Evolutionary conservation across 345 rosid genomes (phyloP).

Genomic region (Atalantia buxifolia): DNA sequence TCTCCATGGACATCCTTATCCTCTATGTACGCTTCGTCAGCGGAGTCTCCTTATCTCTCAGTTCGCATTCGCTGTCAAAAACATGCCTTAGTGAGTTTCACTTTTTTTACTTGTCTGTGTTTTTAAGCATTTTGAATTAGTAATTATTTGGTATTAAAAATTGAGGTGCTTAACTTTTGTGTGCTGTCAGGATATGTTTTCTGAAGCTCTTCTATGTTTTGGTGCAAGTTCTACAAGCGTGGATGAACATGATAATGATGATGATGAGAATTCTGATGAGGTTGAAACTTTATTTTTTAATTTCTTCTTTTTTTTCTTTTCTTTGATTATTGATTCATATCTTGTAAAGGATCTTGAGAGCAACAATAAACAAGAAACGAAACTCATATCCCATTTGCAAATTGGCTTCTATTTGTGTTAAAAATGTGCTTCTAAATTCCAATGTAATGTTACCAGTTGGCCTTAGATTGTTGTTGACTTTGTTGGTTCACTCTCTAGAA

Average conservation of each 20-base stretch:
- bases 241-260: constrained; percentile 50
- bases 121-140: neutral
- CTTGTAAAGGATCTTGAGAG: neutral
- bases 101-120: neutral
- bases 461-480: too few relatives aligned
- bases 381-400: neutral
- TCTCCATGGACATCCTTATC: constrained; percentile 12
- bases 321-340: neutral
- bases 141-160: too few relatives aligned
- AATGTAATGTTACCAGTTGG: too few relatives aligned
- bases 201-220: constrained; percentile 77
- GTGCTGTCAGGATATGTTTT: constrained; percentile 56
- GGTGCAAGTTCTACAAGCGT: constrained; percentile 73
- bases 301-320: neutral
- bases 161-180: neutral
- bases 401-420: too few relatives aligned
- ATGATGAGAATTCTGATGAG: constrained; percentile 47
- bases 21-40: neutral
- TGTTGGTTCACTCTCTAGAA: neutral
- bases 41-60: constrained; percentile 44
- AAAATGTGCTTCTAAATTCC: neutral
- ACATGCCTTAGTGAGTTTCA: constrained; percentile 42
- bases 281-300: constrained; percentile 15
- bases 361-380: neutral
- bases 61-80: constrained; percentile 66